Evolutionary conservation across 169 alveolate genomes (phyloP).

Genomic region (Plasmodium knowlesi): DNA sequence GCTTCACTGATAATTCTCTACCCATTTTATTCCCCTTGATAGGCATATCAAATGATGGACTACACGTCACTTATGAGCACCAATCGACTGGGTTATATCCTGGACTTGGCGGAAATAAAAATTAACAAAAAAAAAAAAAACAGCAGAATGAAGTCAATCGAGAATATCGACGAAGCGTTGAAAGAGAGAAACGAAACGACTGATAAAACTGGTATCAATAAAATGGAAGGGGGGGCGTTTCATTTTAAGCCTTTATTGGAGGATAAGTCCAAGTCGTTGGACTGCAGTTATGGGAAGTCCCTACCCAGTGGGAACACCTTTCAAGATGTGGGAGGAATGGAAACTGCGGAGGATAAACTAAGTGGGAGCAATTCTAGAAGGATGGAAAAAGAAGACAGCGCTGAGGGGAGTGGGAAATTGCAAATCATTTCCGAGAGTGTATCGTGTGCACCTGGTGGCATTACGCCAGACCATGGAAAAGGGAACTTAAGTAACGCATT

Average conservation of each 20-base stretch:
- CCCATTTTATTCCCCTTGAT: neutral
- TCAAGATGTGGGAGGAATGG: neutral
- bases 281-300: neutral
- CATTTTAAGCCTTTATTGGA: neutral
- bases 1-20: neutral
- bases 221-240: neutral
- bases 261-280: neutral
- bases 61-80: conserved; percentile 79
- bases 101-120: conserved; percentile 77
- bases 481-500: neutral
- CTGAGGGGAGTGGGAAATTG: neutral
- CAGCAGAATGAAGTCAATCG: conserved; percentile 12
- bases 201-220: neutral
- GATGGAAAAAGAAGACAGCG: neutral
- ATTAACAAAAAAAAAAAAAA: conserved; percentile 44
- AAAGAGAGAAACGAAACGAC: neutral
- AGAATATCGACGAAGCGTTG: conserved; percentile 24
- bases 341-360: neutral
- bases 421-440: neutral
- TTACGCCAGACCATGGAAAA: neutral
- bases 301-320: neutral
- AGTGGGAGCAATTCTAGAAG: neutral
- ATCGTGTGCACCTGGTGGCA: neutral
- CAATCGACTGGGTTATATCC: conserved; percentile 76
- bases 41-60: conserved; percentile 79